Evolutionary conservation across 352 stramenopile species (phyloP).

Genomic region (Globisporangium alternatum): DNA sequence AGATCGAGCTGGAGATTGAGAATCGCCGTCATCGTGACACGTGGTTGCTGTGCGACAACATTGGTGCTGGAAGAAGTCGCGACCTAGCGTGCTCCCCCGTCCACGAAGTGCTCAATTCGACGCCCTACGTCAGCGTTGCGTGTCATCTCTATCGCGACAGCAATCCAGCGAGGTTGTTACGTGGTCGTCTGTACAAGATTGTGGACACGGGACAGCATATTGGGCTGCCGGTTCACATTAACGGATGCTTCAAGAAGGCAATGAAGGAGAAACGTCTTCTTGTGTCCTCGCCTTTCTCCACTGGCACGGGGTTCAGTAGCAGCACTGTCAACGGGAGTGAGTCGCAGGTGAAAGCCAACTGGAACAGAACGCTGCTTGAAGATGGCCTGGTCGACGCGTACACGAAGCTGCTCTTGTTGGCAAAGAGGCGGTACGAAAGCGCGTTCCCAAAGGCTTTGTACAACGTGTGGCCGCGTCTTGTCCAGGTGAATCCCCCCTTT

Average conservation of each 20-base stretch:
- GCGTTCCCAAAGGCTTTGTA: conserved; percentile 54
- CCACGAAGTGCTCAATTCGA: conserved; percentile 61
- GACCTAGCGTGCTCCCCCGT: conserved; percentile 59
- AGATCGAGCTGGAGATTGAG: conserved; percentile 57
- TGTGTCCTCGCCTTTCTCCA: conserved; percentile 17
- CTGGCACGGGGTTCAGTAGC: conserved; percentile 14
- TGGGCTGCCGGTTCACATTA: conserved; percentile 67
- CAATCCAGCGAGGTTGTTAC: conserved; percentile 31
- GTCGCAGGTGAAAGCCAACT: conserved; percentile 49
- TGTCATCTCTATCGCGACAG: conserved; percentile 56
- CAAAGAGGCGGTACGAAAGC: conserved; percentile 40
- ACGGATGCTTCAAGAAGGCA: conserved; percentile 73
- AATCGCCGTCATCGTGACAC: conserved; percentile 45
- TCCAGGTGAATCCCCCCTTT: neutral
- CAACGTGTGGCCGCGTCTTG: conserved; percentile 51
- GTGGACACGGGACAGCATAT: conserved; percentile 43
- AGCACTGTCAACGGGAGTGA: conserved; percentile 38
- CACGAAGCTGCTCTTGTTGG: conserved; percentile 51
- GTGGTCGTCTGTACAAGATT: conserved; percentile 64
- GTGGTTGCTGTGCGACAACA: conserved; percentile 72
- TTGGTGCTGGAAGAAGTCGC: conserved; percentile 56
- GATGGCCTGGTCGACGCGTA: conserved; percentile 64
- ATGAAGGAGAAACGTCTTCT: conserved; percentile 43
- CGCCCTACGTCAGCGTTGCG: conserved; percentile 64
- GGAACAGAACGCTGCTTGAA: conserved; percentile 73